Evolutionary conservation across 768 basidiomycete species (phyloP).

Genomic region (Stropharia rugosoannulata): DNA sequence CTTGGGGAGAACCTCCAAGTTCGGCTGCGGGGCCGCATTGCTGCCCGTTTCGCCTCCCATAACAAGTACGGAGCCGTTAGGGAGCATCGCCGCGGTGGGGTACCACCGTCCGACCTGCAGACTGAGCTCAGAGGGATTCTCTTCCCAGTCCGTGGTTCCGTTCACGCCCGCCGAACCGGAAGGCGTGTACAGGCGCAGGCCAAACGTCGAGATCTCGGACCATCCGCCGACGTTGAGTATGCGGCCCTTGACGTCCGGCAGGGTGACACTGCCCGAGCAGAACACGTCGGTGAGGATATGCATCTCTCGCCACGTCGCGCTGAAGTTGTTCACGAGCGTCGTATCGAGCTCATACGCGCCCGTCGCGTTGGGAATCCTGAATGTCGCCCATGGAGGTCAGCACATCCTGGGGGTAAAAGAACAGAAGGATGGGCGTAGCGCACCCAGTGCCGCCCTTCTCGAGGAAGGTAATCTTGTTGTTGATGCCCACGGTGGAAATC

Average conservation of each 20-base stretch:
- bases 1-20: slow-evolving; percentile 68
- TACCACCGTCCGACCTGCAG: slow-evolving; percentile 81
- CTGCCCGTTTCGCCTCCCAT: slow-evolving; percentile 76
- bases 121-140: slow-evolving; percentile 53
- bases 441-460: slow-evolving; percentile 72
- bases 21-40: slow-evolving; percentile 65
- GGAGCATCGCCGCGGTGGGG: slow-evolving; percentile 61
- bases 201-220: slow-evolving; percentile 71
- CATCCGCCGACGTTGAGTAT: slow-evolving; percentile 69
- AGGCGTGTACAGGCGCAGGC: slow-evolving; percentile 72
- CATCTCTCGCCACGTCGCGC: slow-evolving; percentile 72
- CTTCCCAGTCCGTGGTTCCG: slow-evolving; percentile 80
- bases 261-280: slow-evolving; percentile 70
- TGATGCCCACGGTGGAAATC: slow-evolving; percentile 73
- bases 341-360: slow-evolving; percentile 80
- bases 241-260: slow-evolving; percentile 72
- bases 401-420: not conserved
- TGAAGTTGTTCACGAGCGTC: slow-evolving; percentile 47
- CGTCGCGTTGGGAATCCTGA: slow-evolving; percentile 59
- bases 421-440: slow-evolving; percentile 8
- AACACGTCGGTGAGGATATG: slow-evolving; percentile 78
- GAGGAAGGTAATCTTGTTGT: slow-evolving; percentile 79
- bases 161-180: slow-evolving; percentile 67
- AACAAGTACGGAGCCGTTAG: slow-evolving; percentile 74
- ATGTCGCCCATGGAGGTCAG: not conserved